Base-by-base conservation (phyloP, 495 filamentous ascomycete genomes). In the Talaromyces adpressus region DNA sequence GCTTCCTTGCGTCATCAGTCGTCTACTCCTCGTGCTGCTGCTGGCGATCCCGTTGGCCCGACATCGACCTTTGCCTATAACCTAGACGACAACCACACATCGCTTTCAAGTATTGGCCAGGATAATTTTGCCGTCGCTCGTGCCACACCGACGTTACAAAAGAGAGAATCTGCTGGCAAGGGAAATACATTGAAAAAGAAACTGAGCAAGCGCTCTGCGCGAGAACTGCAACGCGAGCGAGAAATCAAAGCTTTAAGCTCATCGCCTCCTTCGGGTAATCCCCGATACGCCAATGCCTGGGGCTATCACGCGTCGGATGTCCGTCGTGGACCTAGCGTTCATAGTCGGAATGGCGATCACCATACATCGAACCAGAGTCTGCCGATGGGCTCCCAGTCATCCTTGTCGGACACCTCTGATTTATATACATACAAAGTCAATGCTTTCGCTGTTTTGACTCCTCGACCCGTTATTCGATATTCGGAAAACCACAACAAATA, bases 231-330 rank as follows among this genome's bases (percentile, higher is more conserved):
- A 60, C 82, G 92, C 18, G 92, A 95, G 71, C 89, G 89, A 61
- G 91, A 97, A 75, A 91, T 97, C 66, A 87, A 86, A 63, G 82
- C 89, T n/a, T 89, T 97, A 87, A 89, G 79, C 62, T 82, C 87
- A 49, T 74, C 72, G 22, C 85, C 85, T 30, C 83, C 91, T 49
- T 81, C 84, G 16, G 81, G 86, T 53, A 87, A 88, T 45, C 80
- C 81, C 27, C 86, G 88, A 47, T 77, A 84, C 11, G 77, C 83
- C 11, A 73, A 86, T 65, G 56, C 67, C 12, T 68, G 69, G 23
- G 72, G 75, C 18, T 67, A 76, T 59, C 63, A 65, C 30, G 84
- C 84, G 66, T 81, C 83, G 61, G 89, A 93, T 53, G 87, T 82
- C 69, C 86, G 81, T 64, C 86, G 85, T 66, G 73, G 83, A 32